These are phyloP conservation scores for Trichophyton verrucosum DNA, from an alignment of 2,329 filamentous ascomycete genomes.

Conservation along the genomic window DNA sequence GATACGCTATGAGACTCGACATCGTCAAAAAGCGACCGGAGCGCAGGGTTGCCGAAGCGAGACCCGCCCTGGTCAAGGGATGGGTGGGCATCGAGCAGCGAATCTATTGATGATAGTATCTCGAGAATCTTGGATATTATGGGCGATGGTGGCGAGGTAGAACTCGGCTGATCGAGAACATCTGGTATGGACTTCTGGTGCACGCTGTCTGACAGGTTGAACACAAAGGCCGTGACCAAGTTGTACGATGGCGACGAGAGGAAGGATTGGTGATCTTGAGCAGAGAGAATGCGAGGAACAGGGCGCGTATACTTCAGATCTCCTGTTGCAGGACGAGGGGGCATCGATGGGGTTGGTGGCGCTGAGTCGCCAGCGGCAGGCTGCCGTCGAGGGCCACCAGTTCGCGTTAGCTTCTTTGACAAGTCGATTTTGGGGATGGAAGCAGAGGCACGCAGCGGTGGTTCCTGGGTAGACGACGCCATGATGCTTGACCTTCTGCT, in stretches of 20 bases:
- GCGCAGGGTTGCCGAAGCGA: constrained; percentile 87
- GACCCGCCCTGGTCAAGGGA: constrained; percentile 78
- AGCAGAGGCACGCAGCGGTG: not conserved
- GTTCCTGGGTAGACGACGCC: constrained; percentile 14
- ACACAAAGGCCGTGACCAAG: constrained; percentile 73
- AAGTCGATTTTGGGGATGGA: constrained; percentile 22
- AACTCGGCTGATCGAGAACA: constrained; percentile 43
- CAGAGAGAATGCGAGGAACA: constrained; percentile 66
- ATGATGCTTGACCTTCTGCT: constrained; percentile 4
- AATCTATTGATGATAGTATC: constrained; percentile 58
- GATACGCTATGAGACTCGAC: constrained; percentile 27
- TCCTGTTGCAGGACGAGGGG: constrained; percentile 51
- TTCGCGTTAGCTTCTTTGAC: constrained; percentile 29
- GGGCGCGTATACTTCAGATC: constrained; percentile 53
- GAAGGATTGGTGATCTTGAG: constrained; percentile 69
- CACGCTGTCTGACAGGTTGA: constrained; percentile 72
- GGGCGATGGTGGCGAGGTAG: constrained; percentile 37
- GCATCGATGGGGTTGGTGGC: constrained; percentile 63
- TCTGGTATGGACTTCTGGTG: constrained; percentile 54
- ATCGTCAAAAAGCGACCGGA: constrained; percentile 61
- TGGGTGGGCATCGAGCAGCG: constrained; percentile 56
- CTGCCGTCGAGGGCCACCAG: constrained; percentile 24
- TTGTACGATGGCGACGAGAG: constrained; percentile 61
- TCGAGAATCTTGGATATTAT: constrained; percentile 51
- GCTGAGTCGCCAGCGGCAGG: constrained; percentile 40